These are phyloP conservation scores for Saturnispora kantuleensis DNA, from an alignment of 805 yeast genomes.

Conservation along the genomic window DNA sequence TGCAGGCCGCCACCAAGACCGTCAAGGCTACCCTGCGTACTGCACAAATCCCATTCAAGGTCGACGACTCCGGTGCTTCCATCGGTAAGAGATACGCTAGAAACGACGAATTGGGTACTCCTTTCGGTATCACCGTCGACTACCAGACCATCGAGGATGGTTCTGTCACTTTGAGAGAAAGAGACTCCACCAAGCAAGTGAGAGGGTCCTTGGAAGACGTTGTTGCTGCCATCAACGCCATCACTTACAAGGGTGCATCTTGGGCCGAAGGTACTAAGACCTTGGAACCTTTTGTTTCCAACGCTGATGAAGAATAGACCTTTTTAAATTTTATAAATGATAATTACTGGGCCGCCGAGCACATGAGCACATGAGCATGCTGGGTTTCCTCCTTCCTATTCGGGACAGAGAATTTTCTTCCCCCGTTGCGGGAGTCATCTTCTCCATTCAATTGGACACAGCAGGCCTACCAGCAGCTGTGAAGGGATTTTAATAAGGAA, in stretches of 20 bases:
- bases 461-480: too few relatives aligned
- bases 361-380: background rate
- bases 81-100: slow-evolving; percentile 98
- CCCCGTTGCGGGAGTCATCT: too few relatives aligned
- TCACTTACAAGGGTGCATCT: slow-evolving; percentile 62
- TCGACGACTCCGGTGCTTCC: slow-evolving; percentile 94
- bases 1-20: slow-evolving; percentile 63
- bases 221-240: slow-evolving; percentile 57
- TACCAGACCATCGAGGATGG: slow-evolving; percentile 84
- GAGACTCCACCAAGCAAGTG: slow-evolving; percentile 94
- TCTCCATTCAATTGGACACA: too few relatives aligned
- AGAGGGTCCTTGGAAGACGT: slow-evolving; percentile 78
- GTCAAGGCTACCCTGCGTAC: slow-evolving; percentile 65
- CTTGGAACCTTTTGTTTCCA: slow-evolving; percentile 65
- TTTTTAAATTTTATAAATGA: background rate
- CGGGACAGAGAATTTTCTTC: background rate
- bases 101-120: slow-evolving; percentile 97
- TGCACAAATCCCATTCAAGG: slow-evolving; percentile 84
- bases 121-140: slow-evolving; percentile 95
- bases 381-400: background rate
- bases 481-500: too few relatives aligned
- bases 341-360: slow-evolving; percentile 1
- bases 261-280: slow-evolving; percentile 83
- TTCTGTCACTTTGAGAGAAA: slow-evolving; percentile 90
- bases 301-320: slow-evolving; percentile 33